These are phyloP conservation scores for Diaporthe aspalathi DNA, from an alignment of 2,329 filamentous ascomycete genomes.

Conservation along the genomic window DNA sequence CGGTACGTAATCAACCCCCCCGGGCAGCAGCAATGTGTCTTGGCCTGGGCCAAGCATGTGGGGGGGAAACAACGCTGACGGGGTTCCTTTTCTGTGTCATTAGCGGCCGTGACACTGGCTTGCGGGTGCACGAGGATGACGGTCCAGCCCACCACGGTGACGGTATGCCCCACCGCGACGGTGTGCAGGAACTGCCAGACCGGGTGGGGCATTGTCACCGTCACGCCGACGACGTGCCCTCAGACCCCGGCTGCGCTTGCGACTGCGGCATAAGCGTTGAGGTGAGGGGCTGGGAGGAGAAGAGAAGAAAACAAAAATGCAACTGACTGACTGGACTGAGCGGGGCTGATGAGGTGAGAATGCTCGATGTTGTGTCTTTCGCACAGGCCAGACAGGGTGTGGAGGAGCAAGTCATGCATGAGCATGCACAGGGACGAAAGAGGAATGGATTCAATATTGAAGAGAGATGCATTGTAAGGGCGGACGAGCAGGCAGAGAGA, in stretches of 20 bases:
- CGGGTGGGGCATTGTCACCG: slow-evolving; percentile 21
- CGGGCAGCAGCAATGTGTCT: background rate
- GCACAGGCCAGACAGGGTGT: no score
- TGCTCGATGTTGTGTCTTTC: no score
- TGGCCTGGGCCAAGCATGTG: background rate
- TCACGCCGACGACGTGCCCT: background rate
- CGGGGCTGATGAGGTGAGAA: no score
- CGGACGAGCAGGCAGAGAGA: background rate
- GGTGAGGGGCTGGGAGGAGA: background rate
- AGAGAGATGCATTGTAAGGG: background rate
- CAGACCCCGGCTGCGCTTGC: background rate
- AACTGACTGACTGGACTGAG: no score
- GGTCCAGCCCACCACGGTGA: slow-evolving; percentile 6
- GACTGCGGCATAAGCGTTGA: background rate
- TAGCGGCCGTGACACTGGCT: background rate
- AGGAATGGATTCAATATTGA: no score
- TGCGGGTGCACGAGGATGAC: slow-evolving; percentile 16
- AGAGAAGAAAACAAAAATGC: no score
- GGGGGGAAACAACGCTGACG: background rate
- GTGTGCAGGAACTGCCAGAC: slow-evolving; percentile 6
- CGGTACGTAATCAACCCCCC: background rate
- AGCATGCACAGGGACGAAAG: background rate
- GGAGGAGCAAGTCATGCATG: no score
- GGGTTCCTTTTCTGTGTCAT: background rate
- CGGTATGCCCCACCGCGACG: slow-evolving; percentile 24